Evolutionary conservation across 805 yeast genomes (phyloP).

Genomic region (Saturnispora bothae): DNA sequence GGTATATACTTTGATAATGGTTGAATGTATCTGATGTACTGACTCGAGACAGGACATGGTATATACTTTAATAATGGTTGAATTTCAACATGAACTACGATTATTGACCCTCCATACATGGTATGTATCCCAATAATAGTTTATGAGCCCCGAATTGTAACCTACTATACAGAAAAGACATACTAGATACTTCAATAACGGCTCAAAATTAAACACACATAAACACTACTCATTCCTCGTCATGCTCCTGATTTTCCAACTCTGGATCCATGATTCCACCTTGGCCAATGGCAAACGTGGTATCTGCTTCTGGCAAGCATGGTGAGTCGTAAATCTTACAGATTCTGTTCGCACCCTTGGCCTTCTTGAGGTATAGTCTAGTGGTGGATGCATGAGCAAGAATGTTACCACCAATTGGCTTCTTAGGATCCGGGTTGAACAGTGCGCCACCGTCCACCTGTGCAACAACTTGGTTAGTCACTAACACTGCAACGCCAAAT

Average conservation of each 20-base stretch:
- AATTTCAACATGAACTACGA: no score
- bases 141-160: no score
- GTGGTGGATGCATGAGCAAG: conserved; percentile 97
- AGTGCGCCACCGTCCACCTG: conserved; percentile 87
- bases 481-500: conserved; percentile 93
- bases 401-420: conserved; percentile 97
- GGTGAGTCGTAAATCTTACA: conserved; percentile 96
- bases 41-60: no score
- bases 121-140: no score
- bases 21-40: no score
- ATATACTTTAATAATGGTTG: no score
- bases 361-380: conserved; percentile 80
- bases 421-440: conserved; percentile 93
- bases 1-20: no score
- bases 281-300: conserved; percentile 90
- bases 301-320: conserved; percentile 90
- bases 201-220: neutral
- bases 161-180: no score
- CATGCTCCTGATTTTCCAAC: conserved; percentile 29
- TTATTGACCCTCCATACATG: no score
- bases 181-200: neutral
- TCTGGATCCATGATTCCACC: conserved; percentile 93
- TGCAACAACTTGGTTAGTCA: conserved; percentile 94
- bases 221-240: conserved; percentile 39
- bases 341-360: conserved; percentile 82